Conservation (phyloP, 805 yeast genomes). For the Saccharomyces eubayanus region DNA sequence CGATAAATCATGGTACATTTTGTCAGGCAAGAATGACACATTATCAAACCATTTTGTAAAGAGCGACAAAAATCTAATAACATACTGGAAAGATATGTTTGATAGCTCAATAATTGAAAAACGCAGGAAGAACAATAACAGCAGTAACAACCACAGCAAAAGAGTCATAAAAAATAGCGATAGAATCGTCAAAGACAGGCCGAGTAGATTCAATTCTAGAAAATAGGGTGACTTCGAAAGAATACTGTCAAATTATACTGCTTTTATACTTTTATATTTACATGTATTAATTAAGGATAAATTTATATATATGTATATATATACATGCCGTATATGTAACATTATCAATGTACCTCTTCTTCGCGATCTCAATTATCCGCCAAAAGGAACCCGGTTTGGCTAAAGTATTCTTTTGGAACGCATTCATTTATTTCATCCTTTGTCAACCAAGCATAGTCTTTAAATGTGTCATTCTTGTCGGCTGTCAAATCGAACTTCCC, state of each 20-base stretch:
- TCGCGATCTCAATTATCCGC: slow-evolving; percentile 9
- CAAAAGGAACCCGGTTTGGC: slow-evolving; percentile 38
- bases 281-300: not conserved
- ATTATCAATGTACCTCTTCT: not conserved
- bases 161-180: not conserved
- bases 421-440: slow-evolving; percentile 61
- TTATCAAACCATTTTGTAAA: slow-evolving; percentile 8
- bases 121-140: not conserved
- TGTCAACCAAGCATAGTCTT: slow-evolving; percentile 73
- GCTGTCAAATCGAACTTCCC: slow-evolving; percentile 56
- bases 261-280: not conserved
- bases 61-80: not conserved
- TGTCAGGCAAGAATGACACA: slow-evolving; percentile 15
- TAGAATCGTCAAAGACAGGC: not conserved
- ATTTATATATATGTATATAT: not conserved
- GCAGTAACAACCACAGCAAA: not conserved
- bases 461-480: slow-evolving; percentile 28
- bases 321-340: not conserved
- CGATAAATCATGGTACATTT: slow-evolving; percentile 17
- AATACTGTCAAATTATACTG: not conserved
- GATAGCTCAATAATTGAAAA: not conserved
- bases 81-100: not conserved
- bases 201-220: not conserved
- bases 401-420: slow-evolving; percentile 48
- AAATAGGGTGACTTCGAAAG: not conserved